phyloP scores from a whole-genome alignment of 2,329 filamentous ascomycete genomes.

The Byssothecium circinans region DNA sequence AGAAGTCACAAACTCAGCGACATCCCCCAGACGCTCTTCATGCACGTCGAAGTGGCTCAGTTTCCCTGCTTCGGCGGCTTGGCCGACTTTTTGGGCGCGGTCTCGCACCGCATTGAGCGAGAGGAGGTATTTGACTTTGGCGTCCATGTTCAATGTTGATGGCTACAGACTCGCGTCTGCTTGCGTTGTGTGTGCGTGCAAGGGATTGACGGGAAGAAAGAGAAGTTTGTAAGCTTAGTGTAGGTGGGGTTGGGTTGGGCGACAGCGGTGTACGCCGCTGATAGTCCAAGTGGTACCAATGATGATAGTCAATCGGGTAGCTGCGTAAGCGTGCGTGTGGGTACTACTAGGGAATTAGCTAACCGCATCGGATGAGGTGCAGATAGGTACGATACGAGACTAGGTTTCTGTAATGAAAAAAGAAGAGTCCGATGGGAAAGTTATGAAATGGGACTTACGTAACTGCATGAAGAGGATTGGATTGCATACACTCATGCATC shows the following conservation, averaged over 20 bases:
- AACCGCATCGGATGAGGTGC: not conserved
- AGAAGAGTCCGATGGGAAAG: too few relatives aligned
- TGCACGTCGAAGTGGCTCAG: constrained; percentile 86
- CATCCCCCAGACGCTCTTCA: constrained; percentile 74
- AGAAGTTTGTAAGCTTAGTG: too few relatives aligned
- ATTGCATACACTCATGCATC: too few relatives aligned
- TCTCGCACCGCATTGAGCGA: constrained; percentile 31
- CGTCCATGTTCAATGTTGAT: constrained; percentile 21
- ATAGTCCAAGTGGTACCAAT: not conserved
- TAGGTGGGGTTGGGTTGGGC: too few relatives aligned
- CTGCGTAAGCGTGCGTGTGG: not conserved
- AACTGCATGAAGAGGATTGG: too few relatives aligned
- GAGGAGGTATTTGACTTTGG: constrained; percentile 29
- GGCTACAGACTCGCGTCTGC: too few relatives aligned
- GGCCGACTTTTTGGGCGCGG: constrained; percentile 28
- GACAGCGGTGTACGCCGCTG: not conserved
- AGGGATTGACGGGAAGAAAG: not conserved
- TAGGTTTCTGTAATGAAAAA: too few relatives aligned
- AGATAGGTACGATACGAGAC: too few relatives aligned
- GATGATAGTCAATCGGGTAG: not conserved
- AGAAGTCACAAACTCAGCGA: constrained; percentile 78
- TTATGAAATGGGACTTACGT: too few relatives aligned
- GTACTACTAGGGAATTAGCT: not conserved
- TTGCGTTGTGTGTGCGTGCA: too few relatives aligned
- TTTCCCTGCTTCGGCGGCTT: constrained; percentile 40